Base-by-base conservation (phyloP, 2,329 filamentous ascomycete genomes). In the Microdochium bolleyi region DNA sequence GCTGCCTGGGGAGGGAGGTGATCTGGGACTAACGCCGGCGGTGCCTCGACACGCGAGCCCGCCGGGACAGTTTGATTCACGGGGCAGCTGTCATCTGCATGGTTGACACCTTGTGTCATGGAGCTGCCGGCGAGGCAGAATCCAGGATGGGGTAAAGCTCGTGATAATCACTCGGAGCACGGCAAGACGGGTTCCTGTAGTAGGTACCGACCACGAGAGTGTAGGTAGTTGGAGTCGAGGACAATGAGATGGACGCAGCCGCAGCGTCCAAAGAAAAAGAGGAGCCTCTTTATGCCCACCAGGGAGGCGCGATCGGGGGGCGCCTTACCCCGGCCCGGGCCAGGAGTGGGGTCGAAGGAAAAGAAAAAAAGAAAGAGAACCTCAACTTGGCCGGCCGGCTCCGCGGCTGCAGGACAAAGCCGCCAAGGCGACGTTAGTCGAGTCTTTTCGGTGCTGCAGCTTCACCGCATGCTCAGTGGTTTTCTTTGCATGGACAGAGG, bases 81-180 rank as follows among this genome's bases (percentile, higher is more conserved):
- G 55, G 56, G 57, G 58, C 60, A 62, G 60, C 60, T 62, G 60
- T 62, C 60, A 62, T 62, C 60, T 62, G 60, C 60, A 62, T 62
- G 54, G 49, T 54, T 49, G n/a, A 52, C 53, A 9, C 51, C 49
- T 48, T 53, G 53, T 57, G 57, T 60, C 60, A 62, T 62, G 51
- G 19, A 19, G 5, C 13, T 3, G 5, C 41, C 10, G 34, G 4
- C 19, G 16, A 46, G 41, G n/a, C 13, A 16, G 34, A 14, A 38
- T 38, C 13, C 34, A 38, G 34, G 34, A 38, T 5, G 7, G 34
- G 34, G 34, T 16, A 14, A 34, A 34, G 14, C 30, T 8, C 8
- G 30, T 8, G 14, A 8, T 34, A 34, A 34, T 8, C 30, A 34
- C 34, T 19, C 4, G 34, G 3, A 14, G n/a, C 7, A 19, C 11